Conservation (phyloP, 176 grass and related monocot species). For the Zoysia pacifica region DNA sequence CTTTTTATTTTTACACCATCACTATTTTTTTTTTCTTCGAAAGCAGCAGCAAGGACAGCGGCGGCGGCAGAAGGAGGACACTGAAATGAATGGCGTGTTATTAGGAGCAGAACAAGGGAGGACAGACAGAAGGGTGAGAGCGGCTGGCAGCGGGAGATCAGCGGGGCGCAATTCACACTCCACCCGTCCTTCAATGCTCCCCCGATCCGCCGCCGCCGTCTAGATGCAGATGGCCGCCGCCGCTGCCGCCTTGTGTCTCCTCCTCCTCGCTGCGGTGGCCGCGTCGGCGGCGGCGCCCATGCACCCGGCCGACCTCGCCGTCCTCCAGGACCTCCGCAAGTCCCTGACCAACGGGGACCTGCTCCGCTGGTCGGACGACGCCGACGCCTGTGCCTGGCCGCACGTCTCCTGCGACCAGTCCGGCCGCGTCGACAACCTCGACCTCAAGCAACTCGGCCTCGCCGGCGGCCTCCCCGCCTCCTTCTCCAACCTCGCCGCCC, state of each 20-base stretch:
- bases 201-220: too few species aligned
- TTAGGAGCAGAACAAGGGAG: too few species aligned
- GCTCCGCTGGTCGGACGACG: constrained; percentile 53
- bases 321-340: constrained; percentile 53
- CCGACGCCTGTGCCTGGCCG: constrained; percentile 63
- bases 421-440: constrained; percentile 74
- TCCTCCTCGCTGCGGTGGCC: background rate
- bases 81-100: too few species aligned
- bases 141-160: too few species aligned
- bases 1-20: background rate
- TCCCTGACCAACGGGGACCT: constrained; percentile 51
- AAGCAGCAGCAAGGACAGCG: too few species aligned
- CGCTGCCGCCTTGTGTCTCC: background rate
- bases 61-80: too few species aligned
- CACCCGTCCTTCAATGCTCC: too few species aligned
- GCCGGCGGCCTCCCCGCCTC: constrained; percentile 33
- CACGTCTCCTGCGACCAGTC: constrained; percentile 65
- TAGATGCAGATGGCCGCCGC: background rate
- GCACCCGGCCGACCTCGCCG: constrained; percentile 54
- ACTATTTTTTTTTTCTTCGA: too few species aligned
- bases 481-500: constrained; percentile 49
- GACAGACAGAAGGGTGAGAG: too few species aligned
- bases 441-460: constrained; percentile 57
- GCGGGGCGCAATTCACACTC: too few species aligned
- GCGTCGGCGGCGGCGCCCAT: background rate